phyloP scores from a whole-genome alignment of 2,329 filamentous ascomycete genomes.

The Alternaria ethzedia region DNA sequence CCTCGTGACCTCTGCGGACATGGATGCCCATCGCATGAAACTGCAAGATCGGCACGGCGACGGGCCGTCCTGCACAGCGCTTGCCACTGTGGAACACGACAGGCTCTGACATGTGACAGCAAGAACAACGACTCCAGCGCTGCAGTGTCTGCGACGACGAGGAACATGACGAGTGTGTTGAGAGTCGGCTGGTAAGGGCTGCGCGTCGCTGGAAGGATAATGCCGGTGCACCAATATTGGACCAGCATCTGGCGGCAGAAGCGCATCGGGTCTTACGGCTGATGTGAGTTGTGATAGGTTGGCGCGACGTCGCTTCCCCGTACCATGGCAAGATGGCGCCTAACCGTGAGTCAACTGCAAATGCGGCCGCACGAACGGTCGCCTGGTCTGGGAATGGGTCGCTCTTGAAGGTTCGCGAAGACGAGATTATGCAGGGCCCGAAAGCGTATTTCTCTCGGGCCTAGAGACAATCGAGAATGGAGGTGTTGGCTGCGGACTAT shows the following conservation, averaged over 20 bases:
- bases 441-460: not conserved
- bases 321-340: conserved; percentile 25
- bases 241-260: conserved; percentile 34
- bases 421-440: conserved; percentile 15
- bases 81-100: conserved; percentile 36
- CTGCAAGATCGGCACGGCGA: conserved; percentile 32
- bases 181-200: conserved; percentile 19
- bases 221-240: conserved; percentile 15
- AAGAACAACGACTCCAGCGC: conserved; percentile 2
- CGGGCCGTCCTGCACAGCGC: conserved; percentile 35
- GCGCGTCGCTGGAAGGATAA: conserved; percentile 20
- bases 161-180: conserved; percentile 4
- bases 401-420: conserved; percentile 10
- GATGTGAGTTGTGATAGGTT: conserved; percentile 35
- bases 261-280: conserved; percentile 24
- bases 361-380: conserved; percentile 34
- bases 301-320: conserved; percentile 23
- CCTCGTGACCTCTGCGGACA: conserved; percentile 29
- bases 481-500: not conserved
- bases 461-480: not conserved
- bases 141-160: conserved; percentile 5
- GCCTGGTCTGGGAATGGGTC: conserved; percentile 18
- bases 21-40: conserved; percentile 17
- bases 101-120: conserved; percentile 38
- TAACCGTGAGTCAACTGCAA: conserved; percentile 24